phyloP scores from a whole-genome alignment of 1,284 basidiomycete genomes.

The Microbotryum lychnidis-dioicae region DNA sequence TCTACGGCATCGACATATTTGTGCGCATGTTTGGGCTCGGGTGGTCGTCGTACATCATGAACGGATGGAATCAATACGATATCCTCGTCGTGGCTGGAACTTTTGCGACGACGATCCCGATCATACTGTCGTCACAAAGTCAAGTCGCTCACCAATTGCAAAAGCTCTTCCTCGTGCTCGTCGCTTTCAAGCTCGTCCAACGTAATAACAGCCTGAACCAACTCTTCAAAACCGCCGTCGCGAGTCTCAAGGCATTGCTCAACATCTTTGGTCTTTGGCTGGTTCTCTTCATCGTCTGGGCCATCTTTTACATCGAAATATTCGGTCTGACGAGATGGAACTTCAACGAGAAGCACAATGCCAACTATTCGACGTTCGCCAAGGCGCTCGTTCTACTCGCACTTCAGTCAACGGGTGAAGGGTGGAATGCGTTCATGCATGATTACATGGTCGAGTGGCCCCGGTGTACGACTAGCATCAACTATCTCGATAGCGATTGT shows the following conservation, averaged over 20 bases:
- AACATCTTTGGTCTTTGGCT: conserved; percentile 85
- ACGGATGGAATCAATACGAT: conserved; percentile 87
- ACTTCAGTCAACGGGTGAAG: conserved; percentile 57
- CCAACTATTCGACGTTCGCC: conserved; percentile 71
- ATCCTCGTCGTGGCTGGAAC: conserved; percentile 72
- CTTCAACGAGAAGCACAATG: conserved; percentile 56
- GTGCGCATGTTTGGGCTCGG: conserved; percentile 79
- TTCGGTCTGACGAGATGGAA: conserved; percentile 89
- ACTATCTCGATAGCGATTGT: conserved; percentile 71
- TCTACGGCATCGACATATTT: conserved; percentile 70
- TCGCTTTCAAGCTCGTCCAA: conserved; percentile 91
- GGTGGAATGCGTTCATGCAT: conserved; percentile 92
- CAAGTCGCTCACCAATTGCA: conserved; percentile 53
- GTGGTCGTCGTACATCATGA: conserved; percentile 69
- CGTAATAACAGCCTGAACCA: conserved; percentile 83
- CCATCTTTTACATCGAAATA: conserved; percentile 81
- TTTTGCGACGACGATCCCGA: conserved; percentile 72
- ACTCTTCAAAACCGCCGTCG: conserved; percentile 85
- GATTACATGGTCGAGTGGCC: conserved; percentile 54
- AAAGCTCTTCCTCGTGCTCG: conserved; percentile 87
- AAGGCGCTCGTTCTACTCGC: conserved; percentile 75
- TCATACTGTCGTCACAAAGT: conserved; percentile 47
- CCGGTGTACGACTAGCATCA: conserved; percentile 56
- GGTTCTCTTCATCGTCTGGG: conserved; percentile 85
- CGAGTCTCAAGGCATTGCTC: conserved; percentile 52